A percentile compares a stretch with the other conserved stretches of the same genome.
These are phyloP conservation scores for Termitomyces sp. DNA, from an alignment of 768 basidiomycete species.

Conservation along the genomic window DNA sequence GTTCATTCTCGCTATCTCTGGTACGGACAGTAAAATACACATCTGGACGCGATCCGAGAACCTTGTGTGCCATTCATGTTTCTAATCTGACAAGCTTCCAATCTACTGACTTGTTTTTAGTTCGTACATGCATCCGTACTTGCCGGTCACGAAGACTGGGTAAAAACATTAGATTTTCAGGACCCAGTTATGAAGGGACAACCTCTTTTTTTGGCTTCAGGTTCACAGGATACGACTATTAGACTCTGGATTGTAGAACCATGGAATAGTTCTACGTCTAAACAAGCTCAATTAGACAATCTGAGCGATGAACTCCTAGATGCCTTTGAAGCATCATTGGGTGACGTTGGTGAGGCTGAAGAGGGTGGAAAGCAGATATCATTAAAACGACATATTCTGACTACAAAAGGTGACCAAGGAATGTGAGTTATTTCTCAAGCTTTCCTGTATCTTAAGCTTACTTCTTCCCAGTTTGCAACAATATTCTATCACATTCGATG, in stretches of 20 bases:
- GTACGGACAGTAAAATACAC: slow-evolving; percentile 77
- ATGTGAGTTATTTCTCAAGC: slow-evolving; percentile 24
- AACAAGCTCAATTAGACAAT: slow-evolving; percentile 16
- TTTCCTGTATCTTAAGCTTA: background rate
- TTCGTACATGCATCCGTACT: slow-evolving; percentile 56
- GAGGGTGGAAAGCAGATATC: slow-evolving; percentile 86
- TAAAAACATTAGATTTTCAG: slow-evolving; percentile 73
- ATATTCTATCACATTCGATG: slow-evolving; percentile 86
- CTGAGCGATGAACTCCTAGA: slow-evolving; percentile 77
- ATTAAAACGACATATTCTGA: slow-evolving; percentile 77
- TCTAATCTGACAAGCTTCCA: background rate
- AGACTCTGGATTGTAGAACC: slow-evolving; percentile 85
- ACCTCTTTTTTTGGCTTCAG: slow-evolving; percentile 80
- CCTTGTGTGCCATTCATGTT: slow-evolving; percentile 30
- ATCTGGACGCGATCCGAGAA: slow-evolving; percentile 69
- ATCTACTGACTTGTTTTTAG: slow-evolving; percentile 23
- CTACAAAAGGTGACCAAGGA: slow-evolving; percentile 44
- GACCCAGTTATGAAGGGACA: slow-evolving; percentile 23
- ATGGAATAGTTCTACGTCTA: slow-evolving; percentile 21
- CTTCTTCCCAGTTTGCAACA: slow-evolving; percentile 28
- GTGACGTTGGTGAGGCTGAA: slow-evolving; percentile 61
- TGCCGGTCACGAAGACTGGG: slow-evolving; percentile 95
- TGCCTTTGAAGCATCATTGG: slow-evolving; percentile 80
- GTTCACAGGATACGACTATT: slow-evolving; percentile 92
- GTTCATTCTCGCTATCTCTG: slow-evolving; percentile 71